Percentiles rank a stretch among this genome's conserved stretches.
phyloP scores from a whole-genome alignment of 2,329 filamentous ascomycete species.

The Cladophialophora chaetospira region DNA sequence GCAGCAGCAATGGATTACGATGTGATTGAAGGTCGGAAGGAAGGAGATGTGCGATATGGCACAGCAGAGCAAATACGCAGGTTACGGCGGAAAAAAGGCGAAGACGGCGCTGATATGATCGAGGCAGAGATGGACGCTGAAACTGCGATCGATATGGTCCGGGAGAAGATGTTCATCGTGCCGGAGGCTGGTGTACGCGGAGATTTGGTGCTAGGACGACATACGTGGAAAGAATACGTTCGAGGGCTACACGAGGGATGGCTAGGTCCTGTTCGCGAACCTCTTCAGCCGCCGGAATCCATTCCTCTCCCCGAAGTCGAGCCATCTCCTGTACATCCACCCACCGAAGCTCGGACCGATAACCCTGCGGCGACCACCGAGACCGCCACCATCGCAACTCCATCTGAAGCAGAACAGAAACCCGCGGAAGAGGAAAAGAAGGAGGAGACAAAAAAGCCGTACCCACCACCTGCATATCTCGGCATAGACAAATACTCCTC shows the following conservation, averaged over 20 bases:
- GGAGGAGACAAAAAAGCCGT: slow-evolving; percentile 53
- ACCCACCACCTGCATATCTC: slow-evolving; percentile 73
- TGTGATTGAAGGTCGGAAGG: slow-evolving; percentile 84
- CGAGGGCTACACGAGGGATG: slow-evolving; percentile 93
- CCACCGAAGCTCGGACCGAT: slow-evolving; percentile 36
- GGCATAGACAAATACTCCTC: slow-evolving; percentile 69
- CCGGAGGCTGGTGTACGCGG: slow-evolving; percentile 75
- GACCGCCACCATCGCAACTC: slow-evolving; percentile 34
- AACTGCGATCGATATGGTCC: slow-evolving; percentile 62
- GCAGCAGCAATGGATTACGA: slow-evolving; percentile 93
- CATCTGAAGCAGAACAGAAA: slow-evolving; percentile 48
- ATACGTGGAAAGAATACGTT: slow-evolving; percentile 97
- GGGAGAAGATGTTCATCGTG: slow-evolving; percentile 66
- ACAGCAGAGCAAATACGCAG: slow-evolving; percentile 82
- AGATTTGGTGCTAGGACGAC: slow-evolving; percentile 84
- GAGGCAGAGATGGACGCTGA: slow-evolving; percentile 58
- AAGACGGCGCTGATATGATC: slow-evolving; percentile 49
- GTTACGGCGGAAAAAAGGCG: slow-evolving; percentile 61
- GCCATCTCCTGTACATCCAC: slow-evolving; percentile 33
- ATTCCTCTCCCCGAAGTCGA: slow-evolving; percentile 25
- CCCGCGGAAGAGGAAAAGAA: slow-evolving; percentile 49
- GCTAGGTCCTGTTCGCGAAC: slow-evolving; percentile 78
- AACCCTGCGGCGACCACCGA: slow-evolving; percentile 30
- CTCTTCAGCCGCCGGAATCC: slow-evolving; percentile 38
- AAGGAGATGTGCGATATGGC: slow-evolving; percentile 88